phyloP scores from a whole-genome alignment of 2,329 filamentous ascomycete species.

The Trichothecium sympodiale region DNA sequence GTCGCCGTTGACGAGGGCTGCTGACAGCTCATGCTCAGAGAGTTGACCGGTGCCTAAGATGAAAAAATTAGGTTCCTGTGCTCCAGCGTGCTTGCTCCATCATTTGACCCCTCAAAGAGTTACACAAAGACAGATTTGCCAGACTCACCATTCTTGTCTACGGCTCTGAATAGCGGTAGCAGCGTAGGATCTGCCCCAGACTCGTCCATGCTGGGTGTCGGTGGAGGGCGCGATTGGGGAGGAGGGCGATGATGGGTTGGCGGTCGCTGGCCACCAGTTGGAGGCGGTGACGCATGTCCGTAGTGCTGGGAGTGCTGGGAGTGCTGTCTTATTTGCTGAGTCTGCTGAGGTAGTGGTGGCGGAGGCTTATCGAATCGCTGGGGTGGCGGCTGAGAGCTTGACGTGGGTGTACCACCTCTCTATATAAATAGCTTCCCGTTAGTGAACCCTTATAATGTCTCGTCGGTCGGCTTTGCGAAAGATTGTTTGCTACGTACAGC shows the following conservation, averaged over 20 bases:
- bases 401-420: slow-evolving; percentile 2
- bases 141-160: slow-evolving; percentile 67
- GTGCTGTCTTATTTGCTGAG: slow-evolving; percentile 33
- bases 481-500: neutral
- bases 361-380: slow-evolving; percentile 7
- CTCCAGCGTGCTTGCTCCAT: too few species aligned
- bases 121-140: too few species aligned
- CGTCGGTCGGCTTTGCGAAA: too few species aligned
- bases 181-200: slow-evolving; percentile 58
- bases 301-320: slow-evolving; percentile 23
- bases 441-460: slow-evolving; percentile 7
- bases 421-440: neutral
- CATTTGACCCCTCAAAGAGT: too few species aligned
- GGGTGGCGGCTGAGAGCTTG: slow-evolving; percentile 1
- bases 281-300: slow-evolving; percentile 4
- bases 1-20: slow-evolving; percentile 91
- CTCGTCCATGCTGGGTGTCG: slow-evolving; percentile 45
- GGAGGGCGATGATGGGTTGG: slow-evolving; percentile 39
- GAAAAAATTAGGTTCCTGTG: too few species aligned
- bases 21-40: slow-evolving; percentile 75
- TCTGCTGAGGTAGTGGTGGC: slow-evolving; percentile 16
- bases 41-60: slow-evolving; percentile 64
- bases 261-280: slow-evolving; percentile 20
- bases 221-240: slow-evolving; percentile 50
- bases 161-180: slow-evolving; percentile 76